A percentile compares a stretch with the other conserved stretches of the same genome.
These are phyloP conservation scores for Solanum bukasovii DNA, from an alignment of 257 asterid species.

Conservation along the genomic window DNA sequence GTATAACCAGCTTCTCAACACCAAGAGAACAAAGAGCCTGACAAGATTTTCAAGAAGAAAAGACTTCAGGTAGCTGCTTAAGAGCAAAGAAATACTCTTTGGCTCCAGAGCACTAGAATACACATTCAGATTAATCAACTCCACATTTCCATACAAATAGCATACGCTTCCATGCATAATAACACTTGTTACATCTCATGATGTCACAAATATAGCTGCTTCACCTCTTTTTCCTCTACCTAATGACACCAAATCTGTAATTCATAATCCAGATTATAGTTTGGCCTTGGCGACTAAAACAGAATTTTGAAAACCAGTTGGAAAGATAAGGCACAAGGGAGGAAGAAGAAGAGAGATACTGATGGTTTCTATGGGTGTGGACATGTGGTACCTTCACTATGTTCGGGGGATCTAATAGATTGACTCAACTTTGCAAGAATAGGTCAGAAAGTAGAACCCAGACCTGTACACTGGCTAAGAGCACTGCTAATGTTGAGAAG, in stretches of 20 bases:
- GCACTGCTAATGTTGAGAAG: background rate
- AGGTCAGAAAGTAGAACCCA: background rate
- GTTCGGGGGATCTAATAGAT: background rate
- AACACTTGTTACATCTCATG: background rate
- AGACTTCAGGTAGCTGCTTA: background rate
- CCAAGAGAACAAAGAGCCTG: conserved; percentile 74
- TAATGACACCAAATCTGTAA: background rate
- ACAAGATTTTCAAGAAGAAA: conserved; percentile 8
- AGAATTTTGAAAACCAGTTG: background rate
- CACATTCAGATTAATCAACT: background rate
- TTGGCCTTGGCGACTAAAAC: background rate
- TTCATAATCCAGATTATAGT: background rate
- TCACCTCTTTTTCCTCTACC: background rate
- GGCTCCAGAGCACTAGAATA: background rate
- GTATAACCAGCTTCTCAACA: conserved; percentile 69
- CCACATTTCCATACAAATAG: background rate
- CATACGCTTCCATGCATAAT: background rate
- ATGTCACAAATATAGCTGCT: background rate
- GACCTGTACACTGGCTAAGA: background rate
- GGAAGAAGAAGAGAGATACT: background rate
- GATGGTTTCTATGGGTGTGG: background rate
- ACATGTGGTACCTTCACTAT: background rate
- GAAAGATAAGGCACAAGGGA: background rate
- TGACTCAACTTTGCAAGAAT: background rate
- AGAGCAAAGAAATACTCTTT: background rate